These are phyloP conservation scores for Zygoascus meyerae DNA, from an alignment of 1,139 yeast species.

Conservation along the genomic window DNA sequence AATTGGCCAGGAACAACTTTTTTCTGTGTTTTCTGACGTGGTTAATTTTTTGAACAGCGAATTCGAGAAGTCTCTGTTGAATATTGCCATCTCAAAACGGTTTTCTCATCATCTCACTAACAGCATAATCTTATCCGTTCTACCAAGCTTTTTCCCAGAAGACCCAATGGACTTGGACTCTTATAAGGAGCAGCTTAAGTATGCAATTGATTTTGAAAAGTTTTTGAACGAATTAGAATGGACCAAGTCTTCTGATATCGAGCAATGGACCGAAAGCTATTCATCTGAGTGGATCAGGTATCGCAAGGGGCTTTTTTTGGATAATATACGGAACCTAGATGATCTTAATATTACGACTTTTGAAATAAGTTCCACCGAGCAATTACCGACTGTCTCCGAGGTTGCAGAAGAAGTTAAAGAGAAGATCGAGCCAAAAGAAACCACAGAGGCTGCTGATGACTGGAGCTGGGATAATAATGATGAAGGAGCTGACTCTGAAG, in stretches of 20 bases:
- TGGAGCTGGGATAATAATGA: conserved; percentile 26
- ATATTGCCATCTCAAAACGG: conserved; percentile 20
- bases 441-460: conserved; percentile 8
- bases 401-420: neutral
- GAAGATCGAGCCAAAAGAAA: neutral
- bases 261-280: conserved; percentile 21
- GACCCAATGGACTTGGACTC: conserved; percentile 15
- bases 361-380: neutral
- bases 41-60: conserved; percentile 20
- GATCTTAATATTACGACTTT: neutral
- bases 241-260: conserved; percentile 23
- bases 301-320: conserved; percentile 20
- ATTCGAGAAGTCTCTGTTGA: conserved; percentile 18
- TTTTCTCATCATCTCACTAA: conserved; percentile 22
- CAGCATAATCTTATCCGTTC: conserved; percentile 17
- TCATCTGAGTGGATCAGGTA: conserved; percentile 24
- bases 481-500: conserved; percentile 14
- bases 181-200: conserved; percentile 19
- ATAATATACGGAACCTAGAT: conserved; percentile 16
- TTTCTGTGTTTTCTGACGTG: conserved; percentile 11
- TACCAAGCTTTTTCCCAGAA: conserved; percentile 25
- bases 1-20: neutral
- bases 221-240: conserved; percentile 20
- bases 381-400: neutral
- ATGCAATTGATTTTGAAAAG: conserved; percentile 23